These are phyloP conservation scores for Naumovozyma castellii DNA, from an alignment of 805 yeast genomes.

Conservation along the genomic window DNA sequence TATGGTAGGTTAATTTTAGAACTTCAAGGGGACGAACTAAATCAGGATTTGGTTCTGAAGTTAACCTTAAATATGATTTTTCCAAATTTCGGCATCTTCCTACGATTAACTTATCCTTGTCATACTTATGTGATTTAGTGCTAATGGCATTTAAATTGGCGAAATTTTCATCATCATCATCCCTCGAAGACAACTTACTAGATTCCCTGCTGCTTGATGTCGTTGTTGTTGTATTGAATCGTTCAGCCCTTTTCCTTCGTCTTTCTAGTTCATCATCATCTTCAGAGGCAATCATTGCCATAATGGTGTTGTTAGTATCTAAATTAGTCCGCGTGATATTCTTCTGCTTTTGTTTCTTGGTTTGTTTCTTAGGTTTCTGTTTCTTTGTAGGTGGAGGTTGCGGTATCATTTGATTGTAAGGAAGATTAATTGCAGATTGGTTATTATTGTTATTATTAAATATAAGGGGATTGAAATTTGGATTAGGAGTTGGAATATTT, in stretches of 20 bases:
- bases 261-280: slow-evolving; percentile 17
- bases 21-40: slow-evolving; percentile 66
- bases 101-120: slow-evolving; percentile 34
- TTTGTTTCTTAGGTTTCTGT: neutral
- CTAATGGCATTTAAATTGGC: slow-evolving; percentile 24
- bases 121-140: slow-evolving; percentile 25
- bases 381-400: too few relatives aligned
- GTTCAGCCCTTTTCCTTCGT: slow-evolving; percentile 30
- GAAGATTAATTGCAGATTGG: too few relatives aligned
- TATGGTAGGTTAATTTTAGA: slow-evolving; percentile 46
- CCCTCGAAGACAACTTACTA: slow-evolving; percentile 7
- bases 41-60: slow-evolving; percentile 85
- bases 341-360: neutral
- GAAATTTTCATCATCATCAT: slow-evolving; percentile 16
- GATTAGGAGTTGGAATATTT: too few relatives aligned
- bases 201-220: neutral
- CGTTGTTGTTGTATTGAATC: slow-evolving; percentile 23
- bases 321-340: neutral
- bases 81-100: slow-evolving; percentile 65
- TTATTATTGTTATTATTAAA: too few relatives aligned
- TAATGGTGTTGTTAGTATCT: neutral
- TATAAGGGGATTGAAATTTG: too few relatives aligned
- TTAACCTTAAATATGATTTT: slow-evolving; percentile 71
- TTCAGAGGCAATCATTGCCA: neutral
- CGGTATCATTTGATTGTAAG: too few relatives aligned